Conservation (phyloP, 208 protist species). For the Porcisia hertigi region DNA sequence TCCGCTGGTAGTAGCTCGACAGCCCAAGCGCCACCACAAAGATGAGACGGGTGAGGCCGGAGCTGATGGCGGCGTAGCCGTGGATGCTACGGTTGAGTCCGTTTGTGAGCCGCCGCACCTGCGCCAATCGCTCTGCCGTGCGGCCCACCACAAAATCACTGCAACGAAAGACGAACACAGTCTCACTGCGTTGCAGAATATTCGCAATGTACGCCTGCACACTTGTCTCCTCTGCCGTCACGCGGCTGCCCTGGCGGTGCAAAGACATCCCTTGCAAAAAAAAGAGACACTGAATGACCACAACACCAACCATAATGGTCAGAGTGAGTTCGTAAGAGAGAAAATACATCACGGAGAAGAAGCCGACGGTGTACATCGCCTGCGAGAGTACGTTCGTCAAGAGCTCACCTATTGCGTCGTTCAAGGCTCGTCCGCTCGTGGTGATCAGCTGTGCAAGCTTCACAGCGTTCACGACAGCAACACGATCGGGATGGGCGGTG, state of each 20-base stretch:
- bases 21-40: constrained; percentile 68
- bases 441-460: constrained; percentile 55
- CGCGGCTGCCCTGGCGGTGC: constrained; percentile 27
- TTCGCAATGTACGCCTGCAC: constrained; percentile 61
- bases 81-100: constrained; percentile 59
- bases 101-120: constrained; percentile 30
- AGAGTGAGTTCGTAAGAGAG: constrained; percentile 64
- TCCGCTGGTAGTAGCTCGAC: constrained; percentile 53
- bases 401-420: constrained; percentile 43
- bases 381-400: constrained; percentile 61
- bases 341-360: constrained; percentile 48
- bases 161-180: constrained; percentile 64
- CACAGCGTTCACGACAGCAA: constrained; percentile 49
- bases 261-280: constrained; percentile 38
- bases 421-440: constrained; percentile 38
- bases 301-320: constrained; percentile 43
- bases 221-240: constrained; percentile 46
- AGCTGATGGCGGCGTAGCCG: constrained; percentile 59
- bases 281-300: constrained; percentile 51
- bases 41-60: constrained; percentile 56
- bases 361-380: constrained; percentile 27
- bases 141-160: constrained; percentile 49
- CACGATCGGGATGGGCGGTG: constrained; percentile 47
- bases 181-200: constrained; percentile 62
- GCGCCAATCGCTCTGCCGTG: constrained; percentile 30